These are phyloP conservation scores for Globisporangium cylindrosporum DNA, from an alignment of 352 stramenopile genomes.

Conservation along the genomic window DNA sequence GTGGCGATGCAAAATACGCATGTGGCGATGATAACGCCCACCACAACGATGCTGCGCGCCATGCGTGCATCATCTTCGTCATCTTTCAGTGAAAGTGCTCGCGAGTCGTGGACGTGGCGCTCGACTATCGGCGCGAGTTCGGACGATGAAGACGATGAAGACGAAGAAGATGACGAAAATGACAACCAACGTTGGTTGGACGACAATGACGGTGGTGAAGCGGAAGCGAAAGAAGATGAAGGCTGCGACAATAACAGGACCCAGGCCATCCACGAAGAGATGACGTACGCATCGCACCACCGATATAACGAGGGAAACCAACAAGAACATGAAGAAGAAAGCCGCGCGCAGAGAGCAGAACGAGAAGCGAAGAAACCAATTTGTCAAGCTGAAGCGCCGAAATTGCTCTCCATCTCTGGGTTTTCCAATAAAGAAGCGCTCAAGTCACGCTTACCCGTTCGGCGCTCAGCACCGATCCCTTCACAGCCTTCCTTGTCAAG, in stretches of 20 bases:
- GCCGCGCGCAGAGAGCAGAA: background rate
- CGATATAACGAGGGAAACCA: background rate
- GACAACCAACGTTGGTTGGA: slow-evolving; percentile 8
- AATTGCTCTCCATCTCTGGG: slow-evolving; percentile 17
- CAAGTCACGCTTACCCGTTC: slow-evolving; percentile 12
- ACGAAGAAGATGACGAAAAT: slow-evolving; percentile 20
- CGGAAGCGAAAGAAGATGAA: background rate
- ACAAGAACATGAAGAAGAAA: background rate
- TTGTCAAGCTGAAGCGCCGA: background rate
- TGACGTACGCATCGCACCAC: background rate
- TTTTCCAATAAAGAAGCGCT: slow-evolving; percentile 24
- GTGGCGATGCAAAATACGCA: background rate
- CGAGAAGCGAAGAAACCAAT: slow-evolving; percentile 1
- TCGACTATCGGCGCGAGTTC: slow-evolving; percentile 49
- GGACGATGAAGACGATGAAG: slow-evolving; percentile 19
- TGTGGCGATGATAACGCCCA: background rate
- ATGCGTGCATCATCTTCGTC: background rate
- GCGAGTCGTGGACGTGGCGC: slow-evolving; percentile 52
- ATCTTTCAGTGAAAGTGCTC: background rate
- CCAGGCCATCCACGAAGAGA: background rate
- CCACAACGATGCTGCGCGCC: background rate
- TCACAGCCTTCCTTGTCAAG: background rate
- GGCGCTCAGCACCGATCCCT: background rate
- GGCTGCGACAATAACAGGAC: background rate
- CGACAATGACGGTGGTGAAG: background rate